Base-by-base conservation (phyloP, 805 yeast species). In the Lachancea waltii region DNA sequence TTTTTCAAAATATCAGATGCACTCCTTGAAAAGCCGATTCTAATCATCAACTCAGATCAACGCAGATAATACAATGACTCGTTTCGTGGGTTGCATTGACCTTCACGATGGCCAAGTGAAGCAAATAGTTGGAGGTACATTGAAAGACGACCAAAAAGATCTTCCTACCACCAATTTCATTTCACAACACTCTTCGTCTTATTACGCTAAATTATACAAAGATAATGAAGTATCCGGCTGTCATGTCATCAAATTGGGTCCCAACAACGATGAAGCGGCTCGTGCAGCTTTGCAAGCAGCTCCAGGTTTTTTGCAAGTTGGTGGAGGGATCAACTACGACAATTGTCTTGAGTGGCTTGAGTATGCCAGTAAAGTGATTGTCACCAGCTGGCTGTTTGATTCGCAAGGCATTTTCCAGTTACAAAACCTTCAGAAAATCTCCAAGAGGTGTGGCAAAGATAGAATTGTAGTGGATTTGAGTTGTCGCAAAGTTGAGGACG, bases 121-220 rank as follows among this genome's bases (percentile, higher is more conserved):
- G 54, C 98, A 92, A 59, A 92, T 92, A 38, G 97, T 92, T 1
- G 99, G 98, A 5, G 95, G 96, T 0, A 83, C 96, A 0, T 67
- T 92, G 15, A 68, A 72, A 0, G 81, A 79, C 42, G 80, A 76
- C 46, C 61, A 60, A n/a, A 54, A 62, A 4, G 73, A 67, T 10
- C 44, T 53, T 0, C 66, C 77, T 7, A 60, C 73, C 18, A 84
- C 92, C 5, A 92, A 92, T 59, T 89, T 84, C 55, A 84, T 89
- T 4, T 78, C 95, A 2, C 62, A 72, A 19, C 72, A 81, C 33
- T 79, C 94, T 1, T 73, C 96, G 1, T 72, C 79, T 3, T 79
- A 75, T 61, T 92, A 81, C 56, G 87, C 95, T 2, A 44, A 69
- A 9, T 64, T 92, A 27, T 92, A 92, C 64, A 67, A 64, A 36